Base-by-base conservation (phyloP, 2,329 filamentous ascomycete genomes). In the Grosmannia serpens region DNA sequence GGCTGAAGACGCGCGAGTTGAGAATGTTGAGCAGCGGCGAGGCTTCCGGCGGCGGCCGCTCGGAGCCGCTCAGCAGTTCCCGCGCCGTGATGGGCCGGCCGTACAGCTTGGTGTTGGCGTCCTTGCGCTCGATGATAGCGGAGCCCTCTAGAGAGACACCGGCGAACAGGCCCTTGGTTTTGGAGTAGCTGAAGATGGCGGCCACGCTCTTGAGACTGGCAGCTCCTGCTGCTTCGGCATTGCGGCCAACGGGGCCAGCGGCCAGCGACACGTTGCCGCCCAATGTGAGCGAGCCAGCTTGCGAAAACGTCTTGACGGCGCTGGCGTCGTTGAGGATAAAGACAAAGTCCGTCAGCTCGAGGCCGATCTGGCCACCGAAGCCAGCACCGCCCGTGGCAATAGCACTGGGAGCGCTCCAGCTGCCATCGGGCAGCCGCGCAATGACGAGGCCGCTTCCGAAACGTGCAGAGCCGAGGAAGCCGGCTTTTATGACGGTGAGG, bases 91-190 rank as follows among this genome's bases (percentile, higher is more conserved):
- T 82, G 61, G 88, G 84, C 60, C 86, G 83, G 62, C 89, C 89
- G 71, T 99, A 99, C 61, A 99, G 81, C 75, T 95, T 96, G 74
- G 96, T 88, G 70, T 99, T 99, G 65, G 94, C 94, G 73, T 99
- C 94, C 74, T 91, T 87, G 63, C 94, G 84, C 75, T 99, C 94
- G 63, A 97, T 89, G 64, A 99, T 86, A 57, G 89, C 91, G 62
- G 88, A 92, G 26, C 94, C 94, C 71, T 99, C 94, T 64, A 99
- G 77, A 65, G 89, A 95, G 53, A 99, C 91, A 69, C 94, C 94
- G 6, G 94, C 94, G 66, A 99, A 99, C 35, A 99, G 76, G 24
- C 94, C 94, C 76, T 96, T 97, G 15, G 94, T 99, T 75, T 96
- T 97, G 70, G 88, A 94, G 78, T 99, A 99, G 67, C 89, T 89